Base-by-base conservation (phyloP, 495 filamentous ascomycete species). In the Aspergillus nidulans region DNA sequence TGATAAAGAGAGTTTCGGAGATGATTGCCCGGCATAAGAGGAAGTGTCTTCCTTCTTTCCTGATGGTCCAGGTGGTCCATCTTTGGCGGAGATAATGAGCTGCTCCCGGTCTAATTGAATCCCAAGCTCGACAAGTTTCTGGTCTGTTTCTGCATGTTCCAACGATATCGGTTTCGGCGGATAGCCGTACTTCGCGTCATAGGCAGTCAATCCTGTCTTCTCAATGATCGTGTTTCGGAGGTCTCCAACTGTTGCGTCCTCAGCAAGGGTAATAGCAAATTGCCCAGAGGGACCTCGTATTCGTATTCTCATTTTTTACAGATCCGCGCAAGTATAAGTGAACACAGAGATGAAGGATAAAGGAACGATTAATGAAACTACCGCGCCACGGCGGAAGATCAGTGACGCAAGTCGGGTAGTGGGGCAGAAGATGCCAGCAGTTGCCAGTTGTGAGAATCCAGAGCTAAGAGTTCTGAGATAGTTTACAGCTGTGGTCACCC, bases 121-220 rank as follows among this genome's bases (percentile, higher is more conserved):
- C 8, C 77, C 82, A 3, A 82, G 70, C 10, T 85, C 79, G 23
- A 63, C 60, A 21, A 91, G 64, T 3, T 61, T 68, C 38, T 76
- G 77, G 3, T 72, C 59, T 12, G 73, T 34, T 63, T 76, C 58
- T 57, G 81, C 62, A 7, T 72, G 58, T 25, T 82, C 77, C 13
- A 90, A 75, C 24, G 80, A 69, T 12, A 98, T 77, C 16, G 83
- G 74, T 60, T 86, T 85, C 42, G 73, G 59, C 2, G 94, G 94
- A 67, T 90, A 97, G 18, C 92, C 91, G 66, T 85, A 88, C 75
- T 95, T 97, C 40, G 96, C 72, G 30, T 91, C 84, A 59, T 92
- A 89, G 25, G 53, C 52, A 53, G 42, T 63, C 54, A 68, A 63
- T 10, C 72, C 75, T 1, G 84, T 87, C 53, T 74, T 75, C 49